Conservation (phyloP, 176 grass and related monocot species). For the Tillandsia leiboldiana region DNA sequence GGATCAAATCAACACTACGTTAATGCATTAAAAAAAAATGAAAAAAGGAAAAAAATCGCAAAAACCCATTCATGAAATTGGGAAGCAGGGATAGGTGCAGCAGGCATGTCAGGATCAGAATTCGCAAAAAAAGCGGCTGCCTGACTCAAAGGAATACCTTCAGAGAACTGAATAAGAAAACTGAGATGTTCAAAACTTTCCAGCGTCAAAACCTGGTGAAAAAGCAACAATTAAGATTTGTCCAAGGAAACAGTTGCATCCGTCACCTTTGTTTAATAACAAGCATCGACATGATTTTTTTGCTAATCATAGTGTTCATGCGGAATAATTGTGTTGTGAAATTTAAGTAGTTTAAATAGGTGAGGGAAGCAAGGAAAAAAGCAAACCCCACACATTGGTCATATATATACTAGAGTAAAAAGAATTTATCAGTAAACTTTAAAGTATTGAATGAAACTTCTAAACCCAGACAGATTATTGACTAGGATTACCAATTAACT, state of each 20-base stretch:
- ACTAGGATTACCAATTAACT: background rate
- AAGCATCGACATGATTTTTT: no score
- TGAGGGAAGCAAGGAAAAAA: background rate
- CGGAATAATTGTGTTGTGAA: background rate
- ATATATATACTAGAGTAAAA: background rate
- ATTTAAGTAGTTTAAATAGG: background rate
- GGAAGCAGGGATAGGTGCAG: slow-evolving; percentile 57
- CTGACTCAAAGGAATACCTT: slow-evolving; percentile 69
- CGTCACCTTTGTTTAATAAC: no score
- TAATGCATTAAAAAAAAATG: no score
- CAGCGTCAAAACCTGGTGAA: slow-evolving; percentile 68
- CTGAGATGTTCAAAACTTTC: slow-evolving; percentile 91
- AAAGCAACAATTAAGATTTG: slow-evolving; percentile 7
- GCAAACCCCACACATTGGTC: background rate
- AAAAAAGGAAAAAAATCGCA: no score
- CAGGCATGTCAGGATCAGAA: slow-evolving; percentile 97
- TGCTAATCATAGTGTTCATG: no score
- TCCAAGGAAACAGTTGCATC: background rate
- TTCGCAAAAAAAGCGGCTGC: slow-evolving; percentile 86
- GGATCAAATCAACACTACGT: no score
- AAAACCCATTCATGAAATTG: slow-evolving; percentile 86
- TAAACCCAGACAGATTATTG: background rate
- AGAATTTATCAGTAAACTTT: background rate
- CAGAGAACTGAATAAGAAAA: slow-evolving; percentile 73
- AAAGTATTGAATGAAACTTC: background rate